Evolutionary conservation across 2,329 filamentous ascomycete genomes (phyloP).

Genomic region (Cladosporium halotolerans): DNA sequence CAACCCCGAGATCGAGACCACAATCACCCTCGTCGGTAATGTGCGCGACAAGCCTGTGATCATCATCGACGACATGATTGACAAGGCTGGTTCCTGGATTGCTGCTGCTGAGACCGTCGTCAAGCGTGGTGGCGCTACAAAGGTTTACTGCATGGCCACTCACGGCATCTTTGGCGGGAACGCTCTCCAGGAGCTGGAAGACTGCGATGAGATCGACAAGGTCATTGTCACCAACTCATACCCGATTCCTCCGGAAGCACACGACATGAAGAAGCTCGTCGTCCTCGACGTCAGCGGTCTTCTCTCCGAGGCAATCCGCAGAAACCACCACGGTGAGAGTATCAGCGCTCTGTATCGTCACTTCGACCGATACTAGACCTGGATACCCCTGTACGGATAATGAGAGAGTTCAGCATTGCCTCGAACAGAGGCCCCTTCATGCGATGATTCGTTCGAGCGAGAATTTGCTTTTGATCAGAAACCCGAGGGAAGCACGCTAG

Average conservation of each 20-base stretch:
- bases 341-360: conserved; percentile 51
- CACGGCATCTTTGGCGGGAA: conserved; percentile 91
- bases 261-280: conserved; percentile 73
- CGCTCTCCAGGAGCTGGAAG: conserved; percentile 81
- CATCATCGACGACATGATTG: conserved; percentile 98
- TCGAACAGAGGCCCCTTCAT: not conserved
- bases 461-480: not conserved
- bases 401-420: not conserved
- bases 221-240: conserved; percentile 98
- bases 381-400: not conserved
- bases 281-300: conserved; percentile 84
- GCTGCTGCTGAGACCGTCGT: conserved; percentile 94
- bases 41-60: conserved; percentile 83
- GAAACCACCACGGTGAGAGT: conserved; percentile 93
- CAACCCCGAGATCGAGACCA: conserved; percentile 77
- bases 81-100: conserved; percentile 95
- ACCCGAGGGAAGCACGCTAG: not conserved
- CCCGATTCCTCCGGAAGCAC: conserved; percentile 72
- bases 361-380: conserved; percentile 22
- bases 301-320: conserved; percentile 83
- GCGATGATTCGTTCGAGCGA: not conserved
- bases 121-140: conserved; percentile 83
- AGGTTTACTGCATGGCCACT: conserved; percentile 95
- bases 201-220: conserved; percentile 85
- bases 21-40: conserved; percentile 95